phyloP scores from a whole-genome alignment of 1,284 basidiomycete genomes.

The Sphagnurus paluster region DNA sequence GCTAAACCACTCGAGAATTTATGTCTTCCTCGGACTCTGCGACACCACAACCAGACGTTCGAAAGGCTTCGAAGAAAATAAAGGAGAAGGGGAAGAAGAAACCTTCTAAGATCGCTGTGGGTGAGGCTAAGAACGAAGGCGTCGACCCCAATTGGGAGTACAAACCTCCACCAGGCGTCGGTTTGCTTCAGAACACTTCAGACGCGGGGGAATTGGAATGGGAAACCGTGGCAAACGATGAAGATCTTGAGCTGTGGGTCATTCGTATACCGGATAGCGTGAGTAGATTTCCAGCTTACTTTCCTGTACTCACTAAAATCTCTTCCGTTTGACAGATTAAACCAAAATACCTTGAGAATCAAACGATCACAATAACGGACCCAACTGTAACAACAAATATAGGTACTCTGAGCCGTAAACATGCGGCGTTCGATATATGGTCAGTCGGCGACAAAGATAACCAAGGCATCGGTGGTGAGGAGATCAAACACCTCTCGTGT shows the following conservation, averaged over 20 bases:
- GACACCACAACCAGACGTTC: conserved; percentile 10
- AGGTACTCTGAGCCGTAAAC: conserved; percentile 53
- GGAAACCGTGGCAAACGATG: conserved; percentile 58
- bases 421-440: conserved; percentile 63
- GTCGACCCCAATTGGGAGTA: conserved; percentile 53
- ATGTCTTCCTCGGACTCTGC: conserved; percentile 11
- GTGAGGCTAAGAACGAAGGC: conserved; percentile 48
- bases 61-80: conserved; percentile 1
- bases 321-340: conserved; percentile 52
- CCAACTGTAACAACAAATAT: conserved; percentile 40
- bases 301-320: conserved; percentile 8
- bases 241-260: conserved; percentile 67
- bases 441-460: conserved; percentile 47
- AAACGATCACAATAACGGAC: conserved; percentile 46
- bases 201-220: conserved; percentile 65
- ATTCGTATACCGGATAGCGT: conserved; percentile 68
- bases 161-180: conserved; percentile 50
- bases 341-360: conserved; percentile 55
- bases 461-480: conserved; percentile 55
- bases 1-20: neutral
- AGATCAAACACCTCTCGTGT: conserved; percentile 58
- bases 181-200: conserved; percentile 37
- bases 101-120: conserved; percentile 1
- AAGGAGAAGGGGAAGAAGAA: conserved; percentile 15
- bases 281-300: conserved; percentile 32